Evolutionary conservation across 192 early-diverging fungal genomes (phyloP).

Genomic region (Rhizoclosmatium globosum): DNA sequence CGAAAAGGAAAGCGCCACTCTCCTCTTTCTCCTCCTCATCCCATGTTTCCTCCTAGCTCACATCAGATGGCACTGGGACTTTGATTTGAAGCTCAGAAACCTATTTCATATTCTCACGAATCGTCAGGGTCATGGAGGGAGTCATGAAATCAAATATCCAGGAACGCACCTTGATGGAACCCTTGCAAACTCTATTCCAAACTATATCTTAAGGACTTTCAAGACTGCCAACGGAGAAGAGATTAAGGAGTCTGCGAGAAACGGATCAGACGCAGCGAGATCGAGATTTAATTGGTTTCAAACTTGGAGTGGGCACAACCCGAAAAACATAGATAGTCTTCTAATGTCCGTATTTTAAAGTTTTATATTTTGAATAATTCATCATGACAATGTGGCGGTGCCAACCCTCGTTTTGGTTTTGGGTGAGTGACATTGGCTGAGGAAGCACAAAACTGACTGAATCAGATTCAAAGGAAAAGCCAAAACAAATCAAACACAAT

Average conservation of each 20-base stretch:
- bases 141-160: not conserved
- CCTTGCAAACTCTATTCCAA: not conserved
- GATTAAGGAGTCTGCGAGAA: not conserved
- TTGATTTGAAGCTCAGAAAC: not conserved
- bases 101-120: not conserved
- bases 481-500: not conserved
- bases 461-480: not conserved
- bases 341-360: not conserved
- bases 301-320: slow-evolving; percentile 19
- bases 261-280: not conserved
- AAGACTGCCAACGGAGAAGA: not conserved
- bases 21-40: no score
- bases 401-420: no score
- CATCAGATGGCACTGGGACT: no score
- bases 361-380: not conserved
- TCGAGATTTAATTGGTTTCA: not conserved
- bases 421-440: no score
- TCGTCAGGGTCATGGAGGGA: not conserved
- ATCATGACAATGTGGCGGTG: no score
- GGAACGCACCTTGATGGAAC: not conserved
- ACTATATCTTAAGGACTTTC: not conserved
- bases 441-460: not conserved
- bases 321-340: not conserved
- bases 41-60: no score
- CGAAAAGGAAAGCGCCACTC: no score